These are phyloP conservation scores for Chlorella sp. DNA, from an alignment of 139 green algal genomes.

Conservation along the genomic window DNA sequence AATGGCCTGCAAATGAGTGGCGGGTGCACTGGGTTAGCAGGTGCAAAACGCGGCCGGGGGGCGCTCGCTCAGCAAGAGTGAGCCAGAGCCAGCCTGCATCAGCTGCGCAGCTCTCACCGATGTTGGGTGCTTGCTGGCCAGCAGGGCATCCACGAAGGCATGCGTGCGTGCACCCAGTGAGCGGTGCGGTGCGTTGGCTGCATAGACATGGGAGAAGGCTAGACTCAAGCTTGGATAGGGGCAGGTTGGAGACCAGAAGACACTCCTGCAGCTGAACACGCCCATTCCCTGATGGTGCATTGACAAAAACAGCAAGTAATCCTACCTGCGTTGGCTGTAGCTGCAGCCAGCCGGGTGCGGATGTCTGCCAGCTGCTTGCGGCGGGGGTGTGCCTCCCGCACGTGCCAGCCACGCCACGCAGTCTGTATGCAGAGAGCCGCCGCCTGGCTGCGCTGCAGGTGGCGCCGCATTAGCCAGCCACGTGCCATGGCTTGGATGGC, in stretches of 20 bases:
- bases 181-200: conserved; percentile 42
- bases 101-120: conserved; percentile 40
- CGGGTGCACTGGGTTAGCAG: neutral
- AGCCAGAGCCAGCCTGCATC: neutral
- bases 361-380: conserved; percentile 38
- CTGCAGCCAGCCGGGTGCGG: conserved; percentile 48
- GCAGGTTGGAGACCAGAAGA: neutral
- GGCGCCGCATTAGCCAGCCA: conserved; percentile 13
- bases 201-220: too few species aligned
- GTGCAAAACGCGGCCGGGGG: neutral
- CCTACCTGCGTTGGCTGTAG: neutral
- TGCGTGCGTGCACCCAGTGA: conserved; percentile 58
- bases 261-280: too few species aligned
- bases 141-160: conserved; percentile 64
- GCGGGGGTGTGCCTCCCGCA: conserved; percentile 26
- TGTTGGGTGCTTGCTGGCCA: conserved; percentile 49
- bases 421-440: conserved; percentile 54
- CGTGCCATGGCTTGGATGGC: conserved; percentile 34
- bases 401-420: conserved; percentile 58
- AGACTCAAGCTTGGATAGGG: too few species aligned
- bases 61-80: neutral
- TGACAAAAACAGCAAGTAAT: neutral
- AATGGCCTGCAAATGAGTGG: neutral
- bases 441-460: neutral
- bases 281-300: too few species aligned